Conservation (phyloP, 164 flowering plant genomes). For the Umbellularia californica region DNA sequence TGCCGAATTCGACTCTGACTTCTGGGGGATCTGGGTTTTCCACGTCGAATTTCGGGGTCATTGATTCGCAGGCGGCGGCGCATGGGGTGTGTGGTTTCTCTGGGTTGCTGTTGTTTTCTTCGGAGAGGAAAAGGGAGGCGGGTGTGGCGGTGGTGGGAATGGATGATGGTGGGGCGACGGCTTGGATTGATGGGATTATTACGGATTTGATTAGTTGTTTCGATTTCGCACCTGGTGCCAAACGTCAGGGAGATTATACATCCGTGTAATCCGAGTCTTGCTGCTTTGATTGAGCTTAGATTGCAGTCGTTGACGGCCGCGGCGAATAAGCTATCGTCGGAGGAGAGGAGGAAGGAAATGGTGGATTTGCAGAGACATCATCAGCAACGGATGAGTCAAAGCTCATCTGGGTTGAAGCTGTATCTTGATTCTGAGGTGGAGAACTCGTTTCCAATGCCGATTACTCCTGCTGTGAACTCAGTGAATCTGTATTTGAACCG, state of each 20-base stretch:
- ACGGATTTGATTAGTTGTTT: constrained; percentile 70
- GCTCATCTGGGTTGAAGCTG: constrained; percentile 30
- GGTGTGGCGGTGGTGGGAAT: constrained; percentile 8
- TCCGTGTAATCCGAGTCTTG: constrained; percentile 89
- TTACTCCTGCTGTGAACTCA: background rate
- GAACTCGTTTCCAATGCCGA: background rate
- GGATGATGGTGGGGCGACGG: constrained; percentile 43
- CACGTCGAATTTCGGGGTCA: constrained; percentile 1
- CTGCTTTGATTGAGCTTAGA: constrained; percentile 62
- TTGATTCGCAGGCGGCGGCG: background rate
- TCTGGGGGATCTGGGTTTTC: background rate
- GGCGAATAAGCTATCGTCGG: constrained; percentile 4
- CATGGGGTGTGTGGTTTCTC: constrained; percentile 80
- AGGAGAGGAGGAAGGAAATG: constrained; percentile 26
- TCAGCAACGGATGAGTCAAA: background rate
- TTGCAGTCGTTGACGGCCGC: constrained; percentile 61
- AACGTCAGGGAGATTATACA: constrained; percentile 84
- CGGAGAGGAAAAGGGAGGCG: constrained; percentile 26
- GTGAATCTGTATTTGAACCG: constrained; percentile 27
- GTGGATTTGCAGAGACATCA: constrained; percentile 10
- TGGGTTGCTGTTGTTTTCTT: constrained; percentile 74
- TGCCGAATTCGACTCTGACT: constrained; percentile 5
- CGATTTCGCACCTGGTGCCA: constrained; percentile 83
- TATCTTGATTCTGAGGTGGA: constrained; percentile 15
- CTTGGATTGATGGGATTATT: constrained; percentile 86